These are phyloP conservation scores for Bonia amplexicaulis DNA, from an alignment of 176 grass and related monocot species.

Conservation along the genomic window DNA sequence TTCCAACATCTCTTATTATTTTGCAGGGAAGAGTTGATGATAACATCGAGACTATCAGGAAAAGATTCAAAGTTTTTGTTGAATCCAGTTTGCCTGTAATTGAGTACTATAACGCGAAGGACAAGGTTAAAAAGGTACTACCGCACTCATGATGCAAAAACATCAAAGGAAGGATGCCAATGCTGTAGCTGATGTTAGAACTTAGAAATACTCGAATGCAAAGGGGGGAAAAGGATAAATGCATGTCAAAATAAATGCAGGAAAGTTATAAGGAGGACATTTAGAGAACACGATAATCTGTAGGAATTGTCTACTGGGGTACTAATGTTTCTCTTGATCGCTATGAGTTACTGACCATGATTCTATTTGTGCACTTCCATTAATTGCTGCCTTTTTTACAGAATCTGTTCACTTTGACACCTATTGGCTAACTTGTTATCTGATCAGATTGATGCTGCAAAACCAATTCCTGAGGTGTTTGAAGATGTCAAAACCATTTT, in stretches of 20 bases:
- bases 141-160: not conserved
- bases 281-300: not conserved
- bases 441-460: constrained; percentile 66
- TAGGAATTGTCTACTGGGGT: not conserved
- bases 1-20: constrained; percentile 26
- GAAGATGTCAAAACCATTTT: constrained; percentile 78
- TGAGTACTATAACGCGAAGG: constrained; percentile 55
- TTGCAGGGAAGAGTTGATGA: constrained; percentile 96
- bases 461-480: constrained; percentile 84
- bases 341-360: not conserved
- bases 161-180: not conserved
- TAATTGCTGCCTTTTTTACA: not conserved
- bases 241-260: not conserved
- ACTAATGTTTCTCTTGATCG: constrained; percentile 8
- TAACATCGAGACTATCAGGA: constrained; percentile 94
- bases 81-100: constrained; percentile 97
- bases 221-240: not conserved
- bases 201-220: not conserved
- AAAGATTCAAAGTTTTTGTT: constrained; percentile 81
- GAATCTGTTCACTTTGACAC: constrained; percentile 16
- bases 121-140: constrained; percentile 80
- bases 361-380: not conserved
- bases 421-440: constrained; percentile 1
- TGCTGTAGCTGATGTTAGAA: not conserved
- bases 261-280: not conserved